A percentile compares a stretch with the other conserved stretches of the same genome.
phyloP scores from a whole-genome alignment of 2,329 filamentous ascomycete species.

The Venturia nashicola region DNA sequence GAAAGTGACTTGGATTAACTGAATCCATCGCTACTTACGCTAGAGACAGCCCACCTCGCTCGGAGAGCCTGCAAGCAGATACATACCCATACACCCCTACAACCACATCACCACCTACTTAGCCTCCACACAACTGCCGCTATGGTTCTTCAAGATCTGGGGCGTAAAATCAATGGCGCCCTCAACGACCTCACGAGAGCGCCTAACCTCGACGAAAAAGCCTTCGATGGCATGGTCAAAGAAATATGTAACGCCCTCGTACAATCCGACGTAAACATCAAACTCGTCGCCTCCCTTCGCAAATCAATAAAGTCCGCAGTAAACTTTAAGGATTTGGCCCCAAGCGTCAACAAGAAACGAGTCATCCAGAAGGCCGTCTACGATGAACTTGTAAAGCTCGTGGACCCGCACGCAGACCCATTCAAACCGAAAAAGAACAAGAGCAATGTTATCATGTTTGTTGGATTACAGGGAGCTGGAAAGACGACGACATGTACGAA shows the following conservation, averaged over 20 bases:
- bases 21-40: background rate
- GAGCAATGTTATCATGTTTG: constrained; percentile 98
- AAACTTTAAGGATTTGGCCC: constrained; percentile 87
- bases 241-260: constrained; percentile 93
- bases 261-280: constrained; percentile 94
- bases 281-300: constrained; percentile 78
- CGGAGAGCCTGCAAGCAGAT: background rate
- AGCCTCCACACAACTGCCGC: constrained; percentile 14
- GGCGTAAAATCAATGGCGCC: constrained; percentile 94
- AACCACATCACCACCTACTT: background rate
- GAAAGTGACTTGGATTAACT: background rate
- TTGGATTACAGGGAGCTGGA: constrained; percentile 91
- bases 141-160: constrained; percentile 99
- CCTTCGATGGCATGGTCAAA: constrained; percentile 96
- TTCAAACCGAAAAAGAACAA: constrained; percentile 97
- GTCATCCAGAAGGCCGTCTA: constrained; percentile 95
- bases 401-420: constrained; percentile 87
- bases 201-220: constrained; percentile 93
- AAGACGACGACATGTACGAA: constrained; percentile 99
- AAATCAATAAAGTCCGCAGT: constrained; percentile 85
- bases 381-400: constrained; percentile 88
- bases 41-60: background rate
- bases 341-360: constrained; percentile 94
- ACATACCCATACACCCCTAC: constrained; percentile 4
- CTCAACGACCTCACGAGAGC: constrained; percentile 87